A percentile compares a stretch with the other conserved stretches of the same genome.
Conservation (phyloP, 139 green algal species). For the Nannochloris sp. region DNA sequence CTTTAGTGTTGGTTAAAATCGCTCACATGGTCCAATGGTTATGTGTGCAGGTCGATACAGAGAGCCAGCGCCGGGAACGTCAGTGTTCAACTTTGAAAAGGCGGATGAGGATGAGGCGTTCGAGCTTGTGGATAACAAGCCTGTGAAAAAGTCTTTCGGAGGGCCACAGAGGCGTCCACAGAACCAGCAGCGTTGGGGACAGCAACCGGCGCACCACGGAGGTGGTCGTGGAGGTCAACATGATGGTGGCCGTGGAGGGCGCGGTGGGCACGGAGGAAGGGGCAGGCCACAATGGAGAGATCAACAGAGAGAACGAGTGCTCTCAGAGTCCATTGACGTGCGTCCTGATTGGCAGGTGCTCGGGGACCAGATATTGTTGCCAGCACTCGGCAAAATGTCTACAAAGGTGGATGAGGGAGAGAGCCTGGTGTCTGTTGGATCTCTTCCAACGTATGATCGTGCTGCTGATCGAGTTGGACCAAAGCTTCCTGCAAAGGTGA, state of each 20-base stretch:
- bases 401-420: slow-evolving; percentile 39
- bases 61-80: slow-evolving; percentile 30
- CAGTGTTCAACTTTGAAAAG: slow-evolving; percentile 92
- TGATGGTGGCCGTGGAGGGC: neutral
- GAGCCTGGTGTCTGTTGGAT: slow-evolving; percentile 48
- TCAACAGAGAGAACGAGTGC: slow-evolving; percentile 26
- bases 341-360: slow-evolving; percentile 86
- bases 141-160: slow-evolving; percentile 39
- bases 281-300: slow-evolving; percentile 13
- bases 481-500: slow-evolving; percentile 62
- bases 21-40: neutral
- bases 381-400: slow-evolving; percentile 72
- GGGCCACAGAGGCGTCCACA: slow-evolving; percentile 5
- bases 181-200: slow-evolving; percentile 11
- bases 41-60: slow-evolving; percentile 23
- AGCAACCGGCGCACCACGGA: neutral
- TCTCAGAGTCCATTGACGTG: slow-evolving; percentile 82
- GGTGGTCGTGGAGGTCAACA: neutral
- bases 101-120: slow-evolving; percentile 94
- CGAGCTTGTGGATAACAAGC: slow-evolving; percentile 89
- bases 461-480: slow-evolving; percentile 77
- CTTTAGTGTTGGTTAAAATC: neutral
- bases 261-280: neutral
- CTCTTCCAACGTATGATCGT: slow-evolving; percentile 87
- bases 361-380: slow-evolving; percentile 81